A percentile compares a stretch with the other conserved stretches of the same genome.
Conservation (phyloP, 2,329 filamentous ascomycete species). For the Lasiodiplodia sp. region DNA sequence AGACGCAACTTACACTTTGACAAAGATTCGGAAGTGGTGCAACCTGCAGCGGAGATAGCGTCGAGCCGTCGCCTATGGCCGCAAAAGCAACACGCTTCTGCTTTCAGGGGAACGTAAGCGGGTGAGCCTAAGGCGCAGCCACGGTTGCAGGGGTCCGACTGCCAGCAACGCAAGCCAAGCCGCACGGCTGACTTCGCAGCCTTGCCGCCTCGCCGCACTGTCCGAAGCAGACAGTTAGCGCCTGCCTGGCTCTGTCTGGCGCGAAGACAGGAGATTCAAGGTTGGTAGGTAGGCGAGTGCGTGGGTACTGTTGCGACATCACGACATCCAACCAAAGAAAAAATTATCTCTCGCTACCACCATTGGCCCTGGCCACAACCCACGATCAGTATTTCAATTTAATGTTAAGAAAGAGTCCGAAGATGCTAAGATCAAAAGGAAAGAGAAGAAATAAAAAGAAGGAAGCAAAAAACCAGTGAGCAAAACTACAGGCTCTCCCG, state of each 20-base stretch:
- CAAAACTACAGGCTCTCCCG: background rate
- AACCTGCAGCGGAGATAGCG: conserved; percentile 78
- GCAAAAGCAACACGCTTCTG: conserved; percentile 87
- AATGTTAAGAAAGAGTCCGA: background rate
- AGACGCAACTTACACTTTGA: conserved; percentile 69
- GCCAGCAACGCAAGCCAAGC: background rate
- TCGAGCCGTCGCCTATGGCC: conserved; percentile 86
- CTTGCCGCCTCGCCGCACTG: too few species aligned
- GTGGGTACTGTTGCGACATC: background rate
- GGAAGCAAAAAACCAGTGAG: background rate
- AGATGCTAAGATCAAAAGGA: background rate
- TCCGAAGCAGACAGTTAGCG: too few species aligned
- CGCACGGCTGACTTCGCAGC: too few species aligned
- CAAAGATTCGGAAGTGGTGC: conserved; percentile 74
- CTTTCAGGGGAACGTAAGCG: conserved; percentile 76
- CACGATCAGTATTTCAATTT: background rate
- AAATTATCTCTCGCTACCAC: background rate
- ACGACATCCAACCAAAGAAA: background rate
- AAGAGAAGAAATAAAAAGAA: background rate
- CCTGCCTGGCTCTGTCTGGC: too few species aligned
- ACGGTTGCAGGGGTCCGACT: conserved; percentile 1
- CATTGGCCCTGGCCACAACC: background rate
- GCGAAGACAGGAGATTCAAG: too few species aligned
- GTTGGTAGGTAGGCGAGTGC: too few species aligned
- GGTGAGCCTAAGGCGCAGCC: conserved; percentile 2